Percentiles rank a stretch among this genome's conserved stretches.
These are phyloP conservation scores for Fraxinus paxiana DNA, from an alignment of 305 asterid species.

Conservation along the genomic window DNA sequence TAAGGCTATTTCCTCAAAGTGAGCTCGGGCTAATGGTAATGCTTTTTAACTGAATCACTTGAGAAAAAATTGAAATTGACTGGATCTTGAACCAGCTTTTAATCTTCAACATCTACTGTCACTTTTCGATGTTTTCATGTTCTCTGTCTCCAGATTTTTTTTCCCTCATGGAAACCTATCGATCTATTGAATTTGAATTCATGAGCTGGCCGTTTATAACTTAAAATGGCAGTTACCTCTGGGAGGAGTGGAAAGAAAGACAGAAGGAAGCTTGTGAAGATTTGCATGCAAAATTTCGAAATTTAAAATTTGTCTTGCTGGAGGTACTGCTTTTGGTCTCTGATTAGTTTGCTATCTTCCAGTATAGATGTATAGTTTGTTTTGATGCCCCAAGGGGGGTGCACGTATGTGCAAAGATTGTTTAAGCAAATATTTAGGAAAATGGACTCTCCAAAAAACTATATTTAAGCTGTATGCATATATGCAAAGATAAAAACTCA, in stretches of 20 bases:
- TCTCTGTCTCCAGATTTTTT: constrained; percentile 2
- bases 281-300: constrained; percentile 57
- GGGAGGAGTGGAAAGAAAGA: constrained; percentile 96
- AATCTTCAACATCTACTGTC: neutral
- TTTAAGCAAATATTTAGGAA: neutral
- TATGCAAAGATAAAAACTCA: neutral
- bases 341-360: neutral
- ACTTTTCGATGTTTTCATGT: constrained; percentile 1
- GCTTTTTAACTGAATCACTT: neutral
- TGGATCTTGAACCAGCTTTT: neutral
- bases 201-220: constrained; percentile 20
- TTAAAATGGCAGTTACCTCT: constrained; percentile 63
- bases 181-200: constrained; percentile 7
- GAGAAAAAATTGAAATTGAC: constrained; percentile 16
- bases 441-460: neutral
- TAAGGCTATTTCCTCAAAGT: neutral
- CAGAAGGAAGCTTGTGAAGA: constrained; percentile 58
- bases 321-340: constrained; percentile 52
- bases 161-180: neutral
- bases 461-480: neutral
- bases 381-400: neutral
- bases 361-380: neutral
- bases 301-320: constrained; percentile 65
- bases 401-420: neutral
- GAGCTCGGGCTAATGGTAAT: neutral